Base-by-base conservation (phyloP, 2,329 filamentous ascomycete genomes). In the Diaporthe australafricana region DNA sequence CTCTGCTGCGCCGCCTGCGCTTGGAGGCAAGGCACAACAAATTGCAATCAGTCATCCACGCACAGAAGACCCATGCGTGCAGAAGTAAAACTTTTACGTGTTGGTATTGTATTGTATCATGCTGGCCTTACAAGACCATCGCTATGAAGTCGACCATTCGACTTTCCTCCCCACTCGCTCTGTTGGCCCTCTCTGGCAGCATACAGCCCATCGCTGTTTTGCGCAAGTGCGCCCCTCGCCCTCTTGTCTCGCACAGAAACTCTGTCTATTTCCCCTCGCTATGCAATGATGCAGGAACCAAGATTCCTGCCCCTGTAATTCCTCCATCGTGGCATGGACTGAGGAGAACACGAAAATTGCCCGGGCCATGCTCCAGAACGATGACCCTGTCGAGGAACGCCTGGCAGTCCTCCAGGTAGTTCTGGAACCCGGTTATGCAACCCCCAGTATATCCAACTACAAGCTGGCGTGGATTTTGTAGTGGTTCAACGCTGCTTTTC, bases 401-500 rank as follows among this genome's bases (percentile, higher is more conserved):
- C 79, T 95, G 92, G 75, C 92, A 94, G 76, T 92, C 91, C 55
- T 84, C 82, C 52, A 93, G 84, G 80, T 94, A 95, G 76, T 93
- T 88, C 60, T 93, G 93, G 77, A 94, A 94, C 77, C 93, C 90
- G n/a, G 91, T 89, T 72, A 95, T 95, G 77, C 93, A 94, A 8
- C 93, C 92, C 40, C 93, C 93, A 0, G 93, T 94, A 78, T 94
- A 95, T 1, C 93, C 93, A 27, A 95, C 92, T 1, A 94, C 90
- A 38, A 96, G 80, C 76, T 94, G 91, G 73, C 83, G 76, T 42
- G 73, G 72, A 5, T 3, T 30, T 4, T 38, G 25, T 38, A 3
- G 5, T 22, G 42, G 7, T 12, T 40, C 5, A 22, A 38, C 55
- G 5, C n/a, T 2, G 25, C 12, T 27, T 6, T 47, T 48, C 32